phyloP scores from a whole-genome alignment of 306 rosid species.

The Prunus dulcis region DNA sequence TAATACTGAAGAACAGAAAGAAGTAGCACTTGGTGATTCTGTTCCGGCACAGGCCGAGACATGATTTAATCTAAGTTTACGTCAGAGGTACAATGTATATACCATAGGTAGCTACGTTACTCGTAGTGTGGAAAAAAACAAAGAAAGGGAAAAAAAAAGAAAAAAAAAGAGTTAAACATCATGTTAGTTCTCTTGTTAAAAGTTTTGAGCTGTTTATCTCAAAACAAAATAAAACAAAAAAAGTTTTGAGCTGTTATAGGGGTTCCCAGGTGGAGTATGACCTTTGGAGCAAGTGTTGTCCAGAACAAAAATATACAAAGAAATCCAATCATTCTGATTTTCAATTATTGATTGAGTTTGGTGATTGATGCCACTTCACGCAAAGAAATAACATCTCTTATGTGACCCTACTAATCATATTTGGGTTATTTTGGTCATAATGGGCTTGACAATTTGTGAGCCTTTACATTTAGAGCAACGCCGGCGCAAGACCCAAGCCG shows the following conservation, averaged over 20 bases:
- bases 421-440: no score
- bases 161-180: not conserved
- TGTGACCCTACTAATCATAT: no score
- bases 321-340: conserved; percentile 9
- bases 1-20: conserved; percentile 35
- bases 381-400: no score
- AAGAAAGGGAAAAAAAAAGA: not conserved
- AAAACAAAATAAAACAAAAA: no score
- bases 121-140: conserved; percentile 10
- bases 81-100: conserved; percentile 42
- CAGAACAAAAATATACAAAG: conserved; percentile 3
- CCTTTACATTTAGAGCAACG: no score
- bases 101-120: conserved; percentile 40
- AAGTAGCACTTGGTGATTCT: conserved; percentile 22
- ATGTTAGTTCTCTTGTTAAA: not conserved
- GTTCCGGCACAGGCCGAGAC: conserved; percentile 15
- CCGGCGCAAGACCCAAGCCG: no score
- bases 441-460: no score
- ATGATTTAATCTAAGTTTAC: conserved; percentile 6
- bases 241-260: not conserved
- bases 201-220: not conserved
- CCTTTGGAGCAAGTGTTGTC: not conserved
- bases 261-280: not conserved
- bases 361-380: no score
- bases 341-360: not conserved